Evolutionary conservation across 2,329 filamentous ascomycete species (phyloP).

Genomic region (Tolypocladium nubicola): DNA sequence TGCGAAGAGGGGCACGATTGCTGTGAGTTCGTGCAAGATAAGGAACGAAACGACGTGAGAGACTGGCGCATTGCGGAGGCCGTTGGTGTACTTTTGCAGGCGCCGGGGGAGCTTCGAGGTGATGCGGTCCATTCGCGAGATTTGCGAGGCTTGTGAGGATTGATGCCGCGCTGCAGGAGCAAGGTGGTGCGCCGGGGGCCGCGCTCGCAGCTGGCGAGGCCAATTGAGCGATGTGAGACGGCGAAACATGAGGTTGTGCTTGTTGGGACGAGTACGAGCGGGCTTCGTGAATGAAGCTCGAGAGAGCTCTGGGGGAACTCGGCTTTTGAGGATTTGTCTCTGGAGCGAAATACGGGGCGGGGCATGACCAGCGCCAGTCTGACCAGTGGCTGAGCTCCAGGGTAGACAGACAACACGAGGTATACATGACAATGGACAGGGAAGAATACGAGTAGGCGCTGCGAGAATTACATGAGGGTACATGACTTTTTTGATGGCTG

Average conservation of each 20-base stretch:
- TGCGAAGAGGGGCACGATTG: conserved; percentile 66
- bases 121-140: conserved; percentile 31
- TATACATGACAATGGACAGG: background rate
- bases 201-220: conserved; percentile 8
- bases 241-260: conserved; percentile 13
- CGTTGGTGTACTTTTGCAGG: conserved; percentile 57
- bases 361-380: background rate
- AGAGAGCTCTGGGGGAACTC: background rate
- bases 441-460: no score
- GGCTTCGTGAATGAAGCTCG: background rate
- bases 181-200: conserved; percentile 2
- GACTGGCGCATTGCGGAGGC: conserved; percentile 65
- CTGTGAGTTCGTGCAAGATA: conserved; percentile 84
- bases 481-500: no score
- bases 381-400: background rate
- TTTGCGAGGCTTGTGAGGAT: conserved; percentile 15
- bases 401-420: background rate
- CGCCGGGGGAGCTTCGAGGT: conserved; percentile 50
- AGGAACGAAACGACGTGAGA: conserved; percentile 81
- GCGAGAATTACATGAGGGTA: no score
- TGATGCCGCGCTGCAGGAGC: conserved; percentile 8
- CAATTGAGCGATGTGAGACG: conserved; percentile 10
- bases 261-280: background rate
- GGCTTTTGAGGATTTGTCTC: background rate
- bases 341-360: background rate